Base-by-base conservation (phyloP, 805 yeast genomes). In the Myxozyma lipomycoides region DNA sequence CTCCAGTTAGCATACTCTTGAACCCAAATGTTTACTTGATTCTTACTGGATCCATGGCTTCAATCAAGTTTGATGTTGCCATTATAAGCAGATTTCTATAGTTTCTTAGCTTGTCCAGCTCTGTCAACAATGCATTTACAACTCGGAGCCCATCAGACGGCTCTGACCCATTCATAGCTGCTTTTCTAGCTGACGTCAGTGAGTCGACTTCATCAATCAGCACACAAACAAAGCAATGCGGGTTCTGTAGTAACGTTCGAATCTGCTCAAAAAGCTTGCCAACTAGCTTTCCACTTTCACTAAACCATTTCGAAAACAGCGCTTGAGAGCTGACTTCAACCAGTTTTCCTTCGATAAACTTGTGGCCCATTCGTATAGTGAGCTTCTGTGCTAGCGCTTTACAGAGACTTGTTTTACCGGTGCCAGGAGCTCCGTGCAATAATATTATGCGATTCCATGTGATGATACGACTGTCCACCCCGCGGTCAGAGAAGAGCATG, bases 121-220 rank as follows among this genome's bases (percentile, higher is more conserved):
- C 68, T 0, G 75, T 73, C 12, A 75, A 58, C 43, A 75, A 60
- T 1, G 76, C 70, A 47, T 74, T 74, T 4, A 74, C 77, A 0
- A 74, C 72, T 38, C 76, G 66, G 0, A 73, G 60, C 18, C 74
- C 67, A 55, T 73, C 77, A 1, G 72, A 67, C 1, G 77, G 67
- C 52, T 73, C 77, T 48, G 70, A 68, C 40, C 70, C 70, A 5
- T 57, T 59, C 35, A 69, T 51, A 3, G 71, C 52, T 17, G 66
- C 64, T 6, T 60, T 44, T 59, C 79, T 64, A 17, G 76, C 70
- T 34, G 69, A 63, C 1, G 76, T 76, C 28, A 75, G 62, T 0
- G 78, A 70, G 57, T 75, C 78, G 10, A 74, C 69, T 50, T 75
- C 79, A 56, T 75, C 57, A 42, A 75, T 70, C n/a, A 74, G 51